Base-by-base conservation (phyloP, 257 asterid genomes). In the Vinca minor region DNA sequence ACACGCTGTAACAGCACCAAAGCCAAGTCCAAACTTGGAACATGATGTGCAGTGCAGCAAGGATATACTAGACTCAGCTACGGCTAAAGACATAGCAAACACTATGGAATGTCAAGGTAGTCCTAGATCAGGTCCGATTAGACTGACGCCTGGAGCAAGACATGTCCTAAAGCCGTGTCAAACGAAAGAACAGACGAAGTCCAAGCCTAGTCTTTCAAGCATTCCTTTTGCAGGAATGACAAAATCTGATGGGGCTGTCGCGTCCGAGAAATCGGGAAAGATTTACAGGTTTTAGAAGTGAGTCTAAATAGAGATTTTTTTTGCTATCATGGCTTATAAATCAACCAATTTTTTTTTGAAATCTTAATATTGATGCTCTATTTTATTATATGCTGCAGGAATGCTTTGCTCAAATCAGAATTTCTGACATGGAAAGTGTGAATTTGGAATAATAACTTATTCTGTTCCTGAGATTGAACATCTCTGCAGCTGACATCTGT, bases 111-210 rank as follows among this genome's bases (percentile, higher is more conserved):
- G 73, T 57, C 64, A n/a, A 8, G 71, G 79, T 52, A 31, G 62
- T 62, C 67, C 71, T 36, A 65, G 76, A 60, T 71, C 74, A 44
- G 82, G 78, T 26, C 75, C 85, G 31, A 8, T 81, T 48, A 82
- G 72, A 65, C 71, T 81, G 26, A 65, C 79, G n/a, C 80, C 77
- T 36, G 85, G 82, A 58, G 67, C 78, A 53, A 81, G 71, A 73
- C 84, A 81, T 35, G 57, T 77, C 58, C 76, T 77, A 53, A 81
- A 75, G 63, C 68, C 83, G 38, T 74, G 66, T 64, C 82, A 63
- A 28, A 71, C 68, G 31, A 62, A 66, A 42, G 84, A 77, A 71
- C 76, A 59, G 38, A 62, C 14, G 44, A 72, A 69, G 74, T 64
- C 61, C 60, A 67, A 68, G 57, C 66, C 76, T 42, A 59, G 65